Base-by-base conservation (phyloP, 345 rosid species). In the Euclidium syriacum region DNA sequence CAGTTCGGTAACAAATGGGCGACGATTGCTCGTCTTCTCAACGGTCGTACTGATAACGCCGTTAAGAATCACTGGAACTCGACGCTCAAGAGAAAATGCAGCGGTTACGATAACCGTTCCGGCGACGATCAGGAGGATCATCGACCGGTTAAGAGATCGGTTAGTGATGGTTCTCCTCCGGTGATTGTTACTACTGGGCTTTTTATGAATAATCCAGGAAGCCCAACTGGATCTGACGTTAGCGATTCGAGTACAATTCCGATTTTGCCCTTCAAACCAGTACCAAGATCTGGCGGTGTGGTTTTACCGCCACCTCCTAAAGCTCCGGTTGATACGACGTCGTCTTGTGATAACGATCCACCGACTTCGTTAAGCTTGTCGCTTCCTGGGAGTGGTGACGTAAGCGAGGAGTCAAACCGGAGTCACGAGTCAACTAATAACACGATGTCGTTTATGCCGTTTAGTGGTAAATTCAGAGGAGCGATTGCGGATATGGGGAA, bases 61-160 rank as follows among this genome's bases (percentile, higher is more conserved):
- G 81, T 88, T 25, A 91, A 91, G 75, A 91, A 91, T 67, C 98
- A 91, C 72, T 91, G 98, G 98, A 91, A 91, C 80, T 91, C 98
- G 3, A 91, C 98, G 23, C 81, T 91, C 4, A 91, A 91, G 74
- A 74, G 98, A 18, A 88, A 88, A 82, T 86, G 72, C 36, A 64
- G 56, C 1, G 46, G 64, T 3, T 34, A 36, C 62, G 52, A 72
- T 4, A 29, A 30, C 6, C 58, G 56, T 34, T 49, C 46, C n/a
- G 68, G 52, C 1, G 68, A 16, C 10, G 46, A 17, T 18, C 36
- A 44, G 67, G 75, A 36, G 81, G 78, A 64, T 76, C 41, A 20
- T 1, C 78, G 77, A 62, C 91, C 96, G 53, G 43, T 76, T 70
- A 92, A 88, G 66, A 77, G 98, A 65, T 83, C 96, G 6, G 79